These are phyloP conservation scores for Eimeria tenella DNA, from an alignment of 169 alveolate species.

Conservation along the genomic window DNA sequence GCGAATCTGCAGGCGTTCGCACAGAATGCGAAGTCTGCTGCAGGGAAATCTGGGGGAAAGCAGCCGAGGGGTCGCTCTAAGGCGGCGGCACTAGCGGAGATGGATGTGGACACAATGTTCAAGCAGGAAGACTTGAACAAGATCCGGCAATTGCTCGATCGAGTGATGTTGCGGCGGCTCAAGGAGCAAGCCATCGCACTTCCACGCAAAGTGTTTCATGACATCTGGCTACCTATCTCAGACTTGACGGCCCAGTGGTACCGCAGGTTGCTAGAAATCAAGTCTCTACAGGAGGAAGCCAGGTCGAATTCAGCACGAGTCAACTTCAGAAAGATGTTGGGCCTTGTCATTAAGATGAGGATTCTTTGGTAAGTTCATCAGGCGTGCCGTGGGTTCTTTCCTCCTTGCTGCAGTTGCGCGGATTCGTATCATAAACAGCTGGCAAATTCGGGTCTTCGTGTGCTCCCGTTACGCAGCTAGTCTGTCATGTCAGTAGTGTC, in stretches of 20 bases:
- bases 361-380: slow-evolving; percentile 87
- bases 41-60: slow-evolving; percentile 44
- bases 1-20: slow-evolving; percentile 40
- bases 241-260: slow-evolving; percentile 74
- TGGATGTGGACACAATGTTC: slow-evolving; percentile 82
- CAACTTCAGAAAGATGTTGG: slow-evolving; percentile 87
- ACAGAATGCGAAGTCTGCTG: slow-evolving; percentile 46
- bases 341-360: slow-evolving; percentile 94
- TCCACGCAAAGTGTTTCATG: slow-evolving; percentile 91
- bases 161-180: slow-evolving; percentile 90
- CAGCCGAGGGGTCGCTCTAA: slow-evolving; percentile 34
- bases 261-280: slow-evolving; percentile 47
- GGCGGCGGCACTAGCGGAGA: slow-evolving; percentile 35
- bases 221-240: slow-evolving; percentile 94
- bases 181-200: slow-evolving; percentile 93
- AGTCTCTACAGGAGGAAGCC: slow-evolving; percentile 80
- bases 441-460: too few relatives aligned
- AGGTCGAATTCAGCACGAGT: slow-evolving; percentile 76
- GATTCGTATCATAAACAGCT: too few relatives aligned
- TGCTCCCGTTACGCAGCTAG: too few relatives aligned
- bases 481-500: background rate
- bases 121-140: slow-evolving; percentile 87
- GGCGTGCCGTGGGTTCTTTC: slow-evolving; percentile 70
- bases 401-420: background rate
- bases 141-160: slow-evolving; percentile 88